Evolutionary conservation across 352 stramenopile genomes (phyloP).

Genomic region (Albugo candida): DNA sequence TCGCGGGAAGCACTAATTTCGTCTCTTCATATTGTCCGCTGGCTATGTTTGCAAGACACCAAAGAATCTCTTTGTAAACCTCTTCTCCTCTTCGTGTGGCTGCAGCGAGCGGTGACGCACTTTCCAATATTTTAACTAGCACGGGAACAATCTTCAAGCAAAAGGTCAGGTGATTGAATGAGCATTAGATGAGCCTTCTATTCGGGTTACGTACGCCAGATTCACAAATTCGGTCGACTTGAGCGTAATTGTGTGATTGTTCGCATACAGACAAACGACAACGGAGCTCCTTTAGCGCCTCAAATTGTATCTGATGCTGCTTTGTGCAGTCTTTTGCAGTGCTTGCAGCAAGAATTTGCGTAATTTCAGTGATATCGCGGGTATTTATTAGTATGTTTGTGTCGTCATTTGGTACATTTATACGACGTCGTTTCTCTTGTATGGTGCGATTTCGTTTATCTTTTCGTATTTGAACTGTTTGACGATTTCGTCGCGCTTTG

Average conservation of each 20-base stretch:
- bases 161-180: no score
- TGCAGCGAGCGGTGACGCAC: constrained; percentile 36
- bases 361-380: constrained; percentile 26
- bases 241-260: constrained; percentile 25
- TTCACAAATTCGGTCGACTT: constrained; percentile 57
- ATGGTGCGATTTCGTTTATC: constrained; percentile 41
- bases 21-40: constrained; percentile 71
- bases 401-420: constrained; percentile 20
- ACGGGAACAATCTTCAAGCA: constrained; percentile 37
- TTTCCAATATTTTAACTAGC: constrained; percentile 42
- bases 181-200: not conserved
- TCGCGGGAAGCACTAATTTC: constrained; percentile 53
- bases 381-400: not conserved
- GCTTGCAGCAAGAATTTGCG: constrained; percentile 18
- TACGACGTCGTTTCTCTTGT: constrained; percentile 46
- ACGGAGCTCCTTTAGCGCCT: constrained; percentile 49
- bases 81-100: constrained; percentile 38
- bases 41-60: constrained; percentile 70
- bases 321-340: constrained; percentile 15
- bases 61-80: constrained; percentile 61
- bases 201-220: constrained; percentile 25
- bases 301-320: constrained; percentile 39
- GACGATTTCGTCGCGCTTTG: constrained; percentile 38
- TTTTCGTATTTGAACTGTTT: constrained; percentile 49
- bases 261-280: constrained; percentile 33